Base-by-base conservation (phyloP, 2,329 filamentous ascomycete species). In the Colletotrichum tabaci region DNA sequence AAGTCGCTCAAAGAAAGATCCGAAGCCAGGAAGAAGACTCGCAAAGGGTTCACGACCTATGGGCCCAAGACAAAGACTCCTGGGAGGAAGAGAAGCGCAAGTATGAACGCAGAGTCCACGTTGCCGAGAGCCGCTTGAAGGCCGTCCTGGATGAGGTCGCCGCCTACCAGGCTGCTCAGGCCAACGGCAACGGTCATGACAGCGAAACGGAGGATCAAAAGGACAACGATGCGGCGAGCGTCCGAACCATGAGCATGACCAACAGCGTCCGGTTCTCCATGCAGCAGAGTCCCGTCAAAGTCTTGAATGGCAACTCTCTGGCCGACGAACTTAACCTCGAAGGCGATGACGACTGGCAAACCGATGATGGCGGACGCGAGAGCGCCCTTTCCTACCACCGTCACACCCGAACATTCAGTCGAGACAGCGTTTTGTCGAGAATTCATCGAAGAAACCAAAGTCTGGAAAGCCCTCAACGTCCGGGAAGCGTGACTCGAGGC, bases 251-350 rank as follows among this genome's bases (percentile, higher is more conserved):
- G 85, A 94, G 93, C 79, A 87, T 92, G 84, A 86, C 92, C 80
- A 87, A 92, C 87, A 86, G 91, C 79, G 88, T 94, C 73, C 90
- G 94, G 40, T 94, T 92, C 78, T 97, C 95, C 2, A 83, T 92
- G 30, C 84, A 93, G n/a, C 82, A 83, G 9, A 88, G 87, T 4
- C 80, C 84, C 12, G 82, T 84, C 23, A 92, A 91, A 77, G 56
- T 61, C 40, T 78, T 84, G 4, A 91, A 90, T 76, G 93, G 92
- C 1, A 82, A 94, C 71, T 97, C 93, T 73, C 86, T 99, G 50
- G 96, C 96, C 0, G 95, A 98, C 76, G 96, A 99, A 82, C 87
- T 99, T 66, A 92, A 94, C 73, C 93, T 98, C 73, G 94, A 95
- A 68, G 93, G 93, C 72, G 93, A 96, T 67, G 94, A 95, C 42